Conservation (phyloP, 179 eudicot genomes). For the Pouteria campechiana region DNA sequence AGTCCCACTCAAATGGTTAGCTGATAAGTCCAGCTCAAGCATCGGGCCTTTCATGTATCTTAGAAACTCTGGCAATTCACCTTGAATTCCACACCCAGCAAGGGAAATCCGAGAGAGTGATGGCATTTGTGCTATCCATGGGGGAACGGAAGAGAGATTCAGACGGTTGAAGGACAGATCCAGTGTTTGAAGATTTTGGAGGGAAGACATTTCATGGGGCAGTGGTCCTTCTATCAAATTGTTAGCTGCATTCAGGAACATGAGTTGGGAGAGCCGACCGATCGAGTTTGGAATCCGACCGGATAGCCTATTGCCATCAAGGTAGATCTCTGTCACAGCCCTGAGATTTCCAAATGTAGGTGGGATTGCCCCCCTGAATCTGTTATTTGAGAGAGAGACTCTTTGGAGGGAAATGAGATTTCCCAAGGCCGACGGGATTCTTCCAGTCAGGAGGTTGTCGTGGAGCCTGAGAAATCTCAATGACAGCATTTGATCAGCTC, state of each 20-base stretch:
- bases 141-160: constrained; percentile 23
- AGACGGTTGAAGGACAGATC: constrained; percentile 41
- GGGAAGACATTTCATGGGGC: constrained; percentile 33
- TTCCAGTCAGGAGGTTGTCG: constrained; percentile 38
- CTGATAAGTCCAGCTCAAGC: constrained; percentile 44
- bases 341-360: constrained; percentile 29
- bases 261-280: constrained; percentile 26
- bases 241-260: constrained; percentile 16
- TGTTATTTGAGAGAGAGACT: constrained; percentile 35
- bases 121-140: constrained; percentile 33
- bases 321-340: constrained; percentile 23
- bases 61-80: constrained; percentile 22
- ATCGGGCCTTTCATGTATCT: constrained; percentile 9
- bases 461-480: constrained; percentile 41
- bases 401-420: constrained; percentile 30
- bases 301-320: constrained; percentile 31
- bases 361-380: constrained; percentile 42
- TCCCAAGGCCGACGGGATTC: constrained; percentile 28
- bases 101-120: constrained; percentile 32
- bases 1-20: constrained; percentile 30
- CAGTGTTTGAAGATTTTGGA: constrained; percentile 25
- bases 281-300: constrained; percentile 41
- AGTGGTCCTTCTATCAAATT: constrained; percentile 42
- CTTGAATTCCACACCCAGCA: constrained; percentile 42
- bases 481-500: constrained; percentile 26